Evolutionary conservation across 805 yeast genomes (phyloP).

Genomic region (Nakazawaea ambrosiae): DNA sequence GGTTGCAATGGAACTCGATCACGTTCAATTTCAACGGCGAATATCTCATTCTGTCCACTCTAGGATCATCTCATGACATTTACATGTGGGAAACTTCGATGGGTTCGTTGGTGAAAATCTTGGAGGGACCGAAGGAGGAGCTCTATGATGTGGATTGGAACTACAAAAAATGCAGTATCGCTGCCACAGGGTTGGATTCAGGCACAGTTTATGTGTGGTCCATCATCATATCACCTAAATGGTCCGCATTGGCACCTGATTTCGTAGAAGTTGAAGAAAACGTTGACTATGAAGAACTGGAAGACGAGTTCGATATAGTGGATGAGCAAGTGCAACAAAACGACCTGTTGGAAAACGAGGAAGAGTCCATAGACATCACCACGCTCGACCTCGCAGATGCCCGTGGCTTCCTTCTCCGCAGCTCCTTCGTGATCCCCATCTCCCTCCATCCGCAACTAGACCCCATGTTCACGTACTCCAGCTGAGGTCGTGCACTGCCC

Average conservation of each 20-base stretch:
- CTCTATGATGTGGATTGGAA: slow-evolving; percentile 86
- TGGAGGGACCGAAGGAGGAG: slow-evolving; percentile 89
- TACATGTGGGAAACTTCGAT: slow-evolving; percentile 88
- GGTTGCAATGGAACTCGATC: slow-evolving; percentile 82
- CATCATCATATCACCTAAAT: slow-evolving; percentile 75
- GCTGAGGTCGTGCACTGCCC: too few species aligned
- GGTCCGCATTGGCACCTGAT: slow-evolving; percentile 97
- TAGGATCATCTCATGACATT: slow-evolving; percentile 82
- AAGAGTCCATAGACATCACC: slow-evolving; percentile 53
- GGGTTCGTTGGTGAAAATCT: slow-evolving; percentile 82
- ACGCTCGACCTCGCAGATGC: slow-evolving; percentile 62
- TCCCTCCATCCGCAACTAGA: too few species aligned
- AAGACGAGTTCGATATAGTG: slow-evolving; percentile 83
- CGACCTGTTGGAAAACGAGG: slow-evolving; percentile 58
- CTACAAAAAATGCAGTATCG: slow-evolving; percentile 61
- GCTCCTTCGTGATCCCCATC: slow-evolving; percentile 56
- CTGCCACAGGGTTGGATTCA: slow-evolving; percentile 79
- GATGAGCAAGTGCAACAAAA: slow-evolving; percentile 60
- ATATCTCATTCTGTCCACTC: slow-evolving; percentile 82
- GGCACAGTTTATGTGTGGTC: slow-evolving; percentile 83
- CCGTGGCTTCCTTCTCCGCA: slow-evolving; percentile 54
- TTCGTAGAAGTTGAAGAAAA: slow-evolving; percentile 92
- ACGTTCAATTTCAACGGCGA: slow-evolving; percentile 71
- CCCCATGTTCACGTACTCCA: too few species aligned
- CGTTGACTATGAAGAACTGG: slow-evolving; percentile 78